Percentiles rank a stretch among this genome's conserved stretches.
Evolutionary conservation across 1,284 basidiomycete species (phyloP).

Genomic region (Puccinia novopanici): DNA sequence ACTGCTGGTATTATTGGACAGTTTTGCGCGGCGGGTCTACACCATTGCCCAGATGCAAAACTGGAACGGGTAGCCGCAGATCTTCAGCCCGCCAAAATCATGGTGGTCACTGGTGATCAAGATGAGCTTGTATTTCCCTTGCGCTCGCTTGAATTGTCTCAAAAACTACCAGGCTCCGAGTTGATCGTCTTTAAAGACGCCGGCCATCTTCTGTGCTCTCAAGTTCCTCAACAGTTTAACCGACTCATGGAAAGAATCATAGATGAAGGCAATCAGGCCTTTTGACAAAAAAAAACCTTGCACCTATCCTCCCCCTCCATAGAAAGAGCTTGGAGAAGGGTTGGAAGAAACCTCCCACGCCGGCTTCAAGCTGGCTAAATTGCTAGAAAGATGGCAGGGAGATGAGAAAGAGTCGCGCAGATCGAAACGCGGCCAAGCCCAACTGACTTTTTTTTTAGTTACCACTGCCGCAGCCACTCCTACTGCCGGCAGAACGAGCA

Average conservation of each 20-base stretch:
- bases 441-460: no score
- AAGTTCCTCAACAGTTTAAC: slow-evolving; percentile 44
- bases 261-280: slow-evolving; percentile 8
- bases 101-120: slow-evolving; percentile 57
- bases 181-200: slow-evolving; percentile 53
- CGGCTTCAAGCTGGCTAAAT: no score
- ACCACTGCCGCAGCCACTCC: no score
- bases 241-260: slow-evolving; percentile 19
- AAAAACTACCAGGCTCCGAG: slow-evolving; percentile 54
- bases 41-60: slow-evolving; percentile 54
- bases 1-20: slow-evolving; percentile 56
- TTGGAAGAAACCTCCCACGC: no score
- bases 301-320: no score
- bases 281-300: background rate
- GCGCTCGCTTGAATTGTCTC: slow-evolving; percentile 55
- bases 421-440: no score
- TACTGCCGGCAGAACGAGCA: no score
- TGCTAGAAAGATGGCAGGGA: no score
- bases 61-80: slow-evolving; percentile 53
- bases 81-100: slow-evolving; percentile 54
- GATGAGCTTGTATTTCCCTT: slow-evolving; percentile 57
- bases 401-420: no score
- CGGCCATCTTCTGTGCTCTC: slow-evolving; percentile 57
- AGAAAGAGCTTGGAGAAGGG: no score
- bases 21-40: slow-evolving; percentile 56